These are phyloP conservation scores for Sodiomyces alkalinus DNA, from an alignment of 2,329 filamentous ascomycete genomes.

Conservation along the genomic window DNA sequence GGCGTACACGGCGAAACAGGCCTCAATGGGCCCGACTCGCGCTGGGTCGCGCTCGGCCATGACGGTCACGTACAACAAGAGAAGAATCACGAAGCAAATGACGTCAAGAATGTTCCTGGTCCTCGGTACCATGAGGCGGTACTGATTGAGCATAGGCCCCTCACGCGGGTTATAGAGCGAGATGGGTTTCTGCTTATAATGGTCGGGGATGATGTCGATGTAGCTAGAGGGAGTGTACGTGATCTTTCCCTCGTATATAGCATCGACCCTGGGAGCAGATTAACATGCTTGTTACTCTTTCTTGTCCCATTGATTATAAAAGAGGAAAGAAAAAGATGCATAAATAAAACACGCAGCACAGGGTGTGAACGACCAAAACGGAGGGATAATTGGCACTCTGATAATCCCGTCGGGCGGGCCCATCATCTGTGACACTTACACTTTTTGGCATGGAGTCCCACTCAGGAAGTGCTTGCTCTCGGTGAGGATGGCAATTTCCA, in stretches of 20 bases:
- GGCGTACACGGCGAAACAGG: slow-evolving; percentile 56
- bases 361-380: no score
- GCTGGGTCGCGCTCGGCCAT: slow-evolving; percentile 54
- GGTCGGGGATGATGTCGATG: slow-evolving; percentile 71
- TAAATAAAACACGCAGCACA: no score
- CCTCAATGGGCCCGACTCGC: slow-evolving; percentile 40
- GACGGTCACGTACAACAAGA: slow-evolving; percentile 53
- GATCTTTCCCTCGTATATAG: slow-evolving; percentile 67
- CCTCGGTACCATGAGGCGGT: slow-evolving; percentile 67
- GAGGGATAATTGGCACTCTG: no score
- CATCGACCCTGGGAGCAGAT: slow-evolving; percentile 38
- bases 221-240: slow-evolving; percentile 73
- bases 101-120: slow-evolving; percentile 64
- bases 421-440: slow-evolving; percentile 23
- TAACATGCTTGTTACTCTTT: no score
- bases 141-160: slow-evolving; percentile 68
- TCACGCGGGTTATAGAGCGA: slow-evolving; percentile 64
- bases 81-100: slow-evolving; percentile 54
- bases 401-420: no score
- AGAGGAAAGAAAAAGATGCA: no score
- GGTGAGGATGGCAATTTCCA: slow-evolving; percentile 72
- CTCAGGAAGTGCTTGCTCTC: slow-evolving; percentile 68
- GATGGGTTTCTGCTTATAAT: slow-evolving; percentile 74
- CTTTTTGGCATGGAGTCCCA: slow-evolving; percentile 64
- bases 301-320: no score